A percentile compares a stretch with the other conserved stretches of the same genome.
Conservation (phyloP, 2,329 filamentous ascomycete species). For the Dryadomyces quercus-mongolicae region DNA sequence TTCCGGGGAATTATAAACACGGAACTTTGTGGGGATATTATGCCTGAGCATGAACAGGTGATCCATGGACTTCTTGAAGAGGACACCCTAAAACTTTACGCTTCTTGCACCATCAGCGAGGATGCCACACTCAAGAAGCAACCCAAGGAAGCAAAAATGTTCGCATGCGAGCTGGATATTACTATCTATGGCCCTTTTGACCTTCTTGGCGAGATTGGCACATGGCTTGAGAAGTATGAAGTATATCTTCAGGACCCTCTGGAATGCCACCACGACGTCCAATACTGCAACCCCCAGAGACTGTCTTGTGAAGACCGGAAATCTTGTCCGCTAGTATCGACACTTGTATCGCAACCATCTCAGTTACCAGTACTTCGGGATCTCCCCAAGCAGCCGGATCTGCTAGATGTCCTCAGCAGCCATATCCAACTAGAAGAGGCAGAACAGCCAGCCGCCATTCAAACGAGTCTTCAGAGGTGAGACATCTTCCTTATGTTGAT, state of each 20-base stretch:
- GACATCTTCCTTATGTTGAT: no score
- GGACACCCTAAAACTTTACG: not conserved
- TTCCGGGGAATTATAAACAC: not conserved
- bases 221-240: constrained; percentile 19
- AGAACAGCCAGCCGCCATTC: constrained; percentile 15
- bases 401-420: constrained; percentile 16
- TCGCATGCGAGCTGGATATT: constrained; percentile 12
- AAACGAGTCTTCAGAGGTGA: constrained; percentile 5
- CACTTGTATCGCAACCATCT: not conserved
- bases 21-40: not conserved
- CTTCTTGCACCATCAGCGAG: not conserved
- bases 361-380: not conserved
- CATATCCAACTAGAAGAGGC: constrained; percentile 18
- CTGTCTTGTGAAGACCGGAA: constrained; percentile 8
- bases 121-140: not conserved
- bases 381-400: constrained; percentile 8
- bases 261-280: constrained; percentile 15
- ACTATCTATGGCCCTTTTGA: constrained; percentile 19
- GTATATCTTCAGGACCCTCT: constrained; percentile 23
- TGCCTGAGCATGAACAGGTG: not conserved
- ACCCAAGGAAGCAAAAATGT: not conserved
- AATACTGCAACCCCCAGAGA: constrained; percentile 24
- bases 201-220: constrained; percentile 17
- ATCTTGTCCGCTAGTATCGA: not conserved
- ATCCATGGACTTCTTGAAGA: constrained; percentile 6